Evolutionary conservation across 805 yeast species (phyloP).

Genomic region (Nakazawaea peltata): DNA sequence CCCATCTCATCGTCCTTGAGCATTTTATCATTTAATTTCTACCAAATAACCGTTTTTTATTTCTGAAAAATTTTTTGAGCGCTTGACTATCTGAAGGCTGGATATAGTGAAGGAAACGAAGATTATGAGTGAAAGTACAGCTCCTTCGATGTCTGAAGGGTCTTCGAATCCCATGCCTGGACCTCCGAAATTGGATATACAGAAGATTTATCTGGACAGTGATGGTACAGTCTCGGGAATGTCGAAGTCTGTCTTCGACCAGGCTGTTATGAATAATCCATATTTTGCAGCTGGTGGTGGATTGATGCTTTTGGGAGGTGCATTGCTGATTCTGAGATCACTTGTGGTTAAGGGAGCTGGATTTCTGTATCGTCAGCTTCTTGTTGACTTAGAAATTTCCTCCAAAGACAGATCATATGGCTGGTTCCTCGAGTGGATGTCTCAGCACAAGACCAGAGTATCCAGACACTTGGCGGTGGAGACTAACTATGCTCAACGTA

Average conservation of each 20-base stretch:
- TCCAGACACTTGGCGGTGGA: constrained; percentile 87
- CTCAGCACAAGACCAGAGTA: constrained; percentile 63
- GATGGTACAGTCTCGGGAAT: constrained; percentile 31
- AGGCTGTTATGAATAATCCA: constrained; percentile 68
- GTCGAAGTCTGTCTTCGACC: constrained; percentile 33
- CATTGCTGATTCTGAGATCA: constrained; percentile 67
- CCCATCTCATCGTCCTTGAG: too few relatives aligned
- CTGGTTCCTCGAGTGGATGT: constrained; percentile 98
- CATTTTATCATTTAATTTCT: too few relatives aligned
- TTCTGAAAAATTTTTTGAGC: too few relatives aligned
- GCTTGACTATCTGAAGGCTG: too few relatives aligned
- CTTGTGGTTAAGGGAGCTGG: constrained; percentile 57
- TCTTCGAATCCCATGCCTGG: not conserved
- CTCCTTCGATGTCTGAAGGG: too few relatives aligned
- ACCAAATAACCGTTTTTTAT: too few relatives aligned
- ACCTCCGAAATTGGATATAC: constrained; percentile 21
- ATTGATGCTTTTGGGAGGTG: constrained; percentile 89
- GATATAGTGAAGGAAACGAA: not conserved
- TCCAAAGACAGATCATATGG: constrained; percentile 87
- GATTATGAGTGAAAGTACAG: not conserved
- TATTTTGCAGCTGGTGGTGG: constrained; percentile 99
- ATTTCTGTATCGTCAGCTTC: constrained; percentile 69
- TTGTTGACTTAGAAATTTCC: constrained; percentile 90
- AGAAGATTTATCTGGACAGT: constrained; percentile 17
- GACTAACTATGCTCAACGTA: constrained; percentile 80